Conservation (phyloP, 371 early-diverging fungal genomes). For the Apophysomyces ossiformis region DNA sequence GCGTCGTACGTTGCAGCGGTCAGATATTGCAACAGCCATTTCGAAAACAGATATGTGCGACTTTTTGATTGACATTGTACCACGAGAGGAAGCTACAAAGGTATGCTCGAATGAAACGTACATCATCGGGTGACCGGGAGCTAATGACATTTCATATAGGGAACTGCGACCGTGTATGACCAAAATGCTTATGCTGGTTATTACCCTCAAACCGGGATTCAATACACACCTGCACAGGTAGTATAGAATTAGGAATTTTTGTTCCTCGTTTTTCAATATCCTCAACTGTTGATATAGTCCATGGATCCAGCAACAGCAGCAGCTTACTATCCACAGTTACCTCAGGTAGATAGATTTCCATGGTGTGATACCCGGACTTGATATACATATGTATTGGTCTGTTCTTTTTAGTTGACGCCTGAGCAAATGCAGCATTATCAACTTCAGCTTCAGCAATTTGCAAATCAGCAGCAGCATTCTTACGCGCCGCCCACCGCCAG, state of each 20-base stretch:
- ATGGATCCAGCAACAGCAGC: conserved; percentile 17
- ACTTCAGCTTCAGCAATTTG: conserved; percentile 39
- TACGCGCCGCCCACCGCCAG: not conserved
- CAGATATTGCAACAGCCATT: conserved; percentile 95
- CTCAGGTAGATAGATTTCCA: conserved; percentile 15
- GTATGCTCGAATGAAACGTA: conserved; percentile 4
- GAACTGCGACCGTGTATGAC: conserved; percentile 20
- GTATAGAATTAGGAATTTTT: not conserved
- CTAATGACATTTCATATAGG: not conserved
- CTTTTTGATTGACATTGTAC: conserved; percentile 99
- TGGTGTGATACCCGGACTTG: no score
- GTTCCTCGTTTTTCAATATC: no score
- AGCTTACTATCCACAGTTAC: conserved; percentile 32
- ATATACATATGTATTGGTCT: not conserved
- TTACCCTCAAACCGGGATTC: conserved; percentile 28
- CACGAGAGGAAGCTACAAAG: conserved; percentile 78
- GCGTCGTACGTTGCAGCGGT: conserved; percentile 95
- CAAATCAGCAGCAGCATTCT: conserved; percentile 26
- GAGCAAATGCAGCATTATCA: conserved; percentile 50
- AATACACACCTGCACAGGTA: conserved; percentile 27
- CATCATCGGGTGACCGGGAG: not conserved
- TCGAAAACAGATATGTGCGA: conserved; percentile 97
- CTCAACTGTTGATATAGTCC: not conserved
- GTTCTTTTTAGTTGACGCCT: conserved; percentile 33
- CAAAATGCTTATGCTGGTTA: conserved; percentile 30